These are phyloP conservation scores for Pneumocystis oryctolagi DNA, from an alignment of 1,139 yeast species.

Conservation along the genomic window DNA sequence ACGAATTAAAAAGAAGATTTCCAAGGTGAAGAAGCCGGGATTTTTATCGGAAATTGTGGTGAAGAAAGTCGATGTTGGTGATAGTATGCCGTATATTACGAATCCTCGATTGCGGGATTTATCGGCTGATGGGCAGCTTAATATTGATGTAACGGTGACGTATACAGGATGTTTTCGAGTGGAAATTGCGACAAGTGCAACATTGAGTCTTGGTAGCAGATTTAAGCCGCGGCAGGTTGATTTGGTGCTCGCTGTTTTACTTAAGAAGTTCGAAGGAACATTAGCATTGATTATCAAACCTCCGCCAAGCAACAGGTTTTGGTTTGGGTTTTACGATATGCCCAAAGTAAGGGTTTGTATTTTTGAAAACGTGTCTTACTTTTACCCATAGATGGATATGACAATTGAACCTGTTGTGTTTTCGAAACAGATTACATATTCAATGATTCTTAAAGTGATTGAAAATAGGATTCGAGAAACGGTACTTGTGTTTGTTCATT, in stretches of 20 bases:
- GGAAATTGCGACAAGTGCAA: slow-evolving; percentile 65
- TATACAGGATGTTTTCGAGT: slow-evolving; percentile 63
- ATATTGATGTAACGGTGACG: slow-evolving; percentile 43
- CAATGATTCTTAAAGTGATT: slow-evolving; percentile 63
- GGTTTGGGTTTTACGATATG: slow-evolving; percentile 77
- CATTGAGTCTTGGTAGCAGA: slow-evolving; percentile 55
- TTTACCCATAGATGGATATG: slow-evolving; percentile 26
- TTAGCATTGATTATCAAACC: slow-evolving; percentile 57
- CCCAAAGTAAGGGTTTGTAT: slow-evolving; percentile 43
- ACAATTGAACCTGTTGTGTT: slow-evolving; percentile 80
- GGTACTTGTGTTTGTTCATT: too few species aligned
- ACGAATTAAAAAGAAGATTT: slow-evolving; percentile 54
- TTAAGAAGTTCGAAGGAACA: slow-evolving; percentile 60
- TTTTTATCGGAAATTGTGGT: slow-evolving; percentile 72
- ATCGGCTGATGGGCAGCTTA: slow-evolving; percentile 69
- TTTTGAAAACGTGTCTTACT: too few species aligned
- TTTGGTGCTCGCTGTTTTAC: slow-evolving; percentile 53
- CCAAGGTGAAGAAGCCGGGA: slow-evolving; percentile 72
- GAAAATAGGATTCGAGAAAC: slow-evolving; percentile 69
- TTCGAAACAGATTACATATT: slow-evolving; percentile 62
- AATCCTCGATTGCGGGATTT: slow-evolving; percentile 55
- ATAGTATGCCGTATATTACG: slow-evolving; percentile 64
- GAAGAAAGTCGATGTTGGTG: slow-evolving; percentile 58
- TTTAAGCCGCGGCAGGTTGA: slow-evolving; percentile 71
- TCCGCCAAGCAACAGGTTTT: slow-evolving; percentile 76